Evolutionary conservation across 1,284 basidiomycete genomes (phyloP).

Genomic region (Thelephora terrestris): DNA sequence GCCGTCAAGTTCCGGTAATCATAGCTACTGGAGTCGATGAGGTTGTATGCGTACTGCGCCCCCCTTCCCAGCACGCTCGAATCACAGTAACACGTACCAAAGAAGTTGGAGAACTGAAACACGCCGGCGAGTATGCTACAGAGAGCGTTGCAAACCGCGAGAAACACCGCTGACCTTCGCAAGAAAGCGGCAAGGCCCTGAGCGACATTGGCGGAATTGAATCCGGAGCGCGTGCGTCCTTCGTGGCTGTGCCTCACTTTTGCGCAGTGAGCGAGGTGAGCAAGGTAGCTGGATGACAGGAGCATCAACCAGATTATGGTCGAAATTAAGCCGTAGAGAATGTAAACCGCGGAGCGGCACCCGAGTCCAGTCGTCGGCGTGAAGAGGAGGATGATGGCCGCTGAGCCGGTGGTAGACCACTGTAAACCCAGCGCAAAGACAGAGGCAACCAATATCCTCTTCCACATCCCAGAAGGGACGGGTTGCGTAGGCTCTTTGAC

Average conservation of each 20-base stretch:
- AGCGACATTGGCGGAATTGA: not conserved
- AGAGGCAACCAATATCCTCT: constrained; percentile 14
- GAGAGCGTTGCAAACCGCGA: not conserved
- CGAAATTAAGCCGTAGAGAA: constrained; percentile 27
- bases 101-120: not conserved
- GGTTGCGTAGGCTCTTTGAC: not conserved
- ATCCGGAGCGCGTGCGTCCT: not conserved
- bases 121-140: not conserved
- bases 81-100: not conserved
- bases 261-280: constrained; percentile 24
- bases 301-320: constrained; percentile 29
- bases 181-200: constrained; percentile 12
- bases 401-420: constrained; percentile 19
- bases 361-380: constrained; percentile 31
- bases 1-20: not conserved
- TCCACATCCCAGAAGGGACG: constrained; percentile 10
- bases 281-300: constrained; percentile 26
- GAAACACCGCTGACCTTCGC: not conserved
- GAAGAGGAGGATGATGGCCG: constrained; percentile 14
- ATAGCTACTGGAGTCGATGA: not conserved
- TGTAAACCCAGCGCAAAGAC: constrained; percentile 13
- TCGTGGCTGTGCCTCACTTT: not conserved
- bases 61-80: not conserved
- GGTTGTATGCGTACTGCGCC: not conserved
- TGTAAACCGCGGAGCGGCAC: constrained; percentile 29